Evolutionary conservation across 306 rosid genomes (phyloP).

Genomic region (Begonia masoniana): DNA sequence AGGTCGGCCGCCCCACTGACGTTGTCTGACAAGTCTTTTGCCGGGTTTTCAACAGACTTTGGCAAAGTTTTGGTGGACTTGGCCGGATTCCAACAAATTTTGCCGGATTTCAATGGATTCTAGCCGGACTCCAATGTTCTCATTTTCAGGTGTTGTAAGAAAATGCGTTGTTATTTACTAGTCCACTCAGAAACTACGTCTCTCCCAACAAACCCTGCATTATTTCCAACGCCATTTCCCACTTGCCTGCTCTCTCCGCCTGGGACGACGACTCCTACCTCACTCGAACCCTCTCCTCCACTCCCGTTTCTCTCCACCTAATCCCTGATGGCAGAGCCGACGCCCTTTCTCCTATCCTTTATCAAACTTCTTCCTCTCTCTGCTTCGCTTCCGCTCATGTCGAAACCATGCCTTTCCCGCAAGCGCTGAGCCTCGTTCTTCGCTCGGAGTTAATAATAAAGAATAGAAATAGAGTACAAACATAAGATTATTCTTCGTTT

Average conservation of each 20-base stretch:
- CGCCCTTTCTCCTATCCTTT: slow-evolving; percentile 21
- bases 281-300: slow-evolving; percentile 32
- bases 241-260: slow-evolving; percentile 59
- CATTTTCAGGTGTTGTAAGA: too few relatives aligned
- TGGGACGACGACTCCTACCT: slow-evolving; percentile 51
- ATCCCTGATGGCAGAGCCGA: slow-evolving; percentile 71
- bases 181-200: slow-evolving; percentile 42
- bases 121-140: too few relatives aligned
- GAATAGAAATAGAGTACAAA: too few relatives aligned
- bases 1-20: too few relatives aligned
- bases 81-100: too few relatives aligned
- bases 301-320: slow-evolving; percentile 62
- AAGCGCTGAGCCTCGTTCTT: slow-evolving; percentile 22
- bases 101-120: too few relatives aligned
- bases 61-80: too few relatives aligned
- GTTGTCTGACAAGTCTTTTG: too few relatives aligned
- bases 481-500: too few relatives aligned
- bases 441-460: too few relatives aligned
- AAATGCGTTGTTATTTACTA: too few relatives aligned
- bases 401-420: slow-evolving; percentile 13
- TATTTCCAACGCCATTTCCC: slow-evolving; percentile 46
- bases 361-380: slow-evolving; percentile 6
- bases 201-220: slow-evolving; percentile 70
- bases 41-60: too few relatives aligned
- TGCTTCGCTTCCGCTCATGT: slow-evolving; percentile 33